phyloP scores from a whole-genome alignment of 495 filamentous ascomycete genomes.

The Parathielavia appendiculata region DNA sequence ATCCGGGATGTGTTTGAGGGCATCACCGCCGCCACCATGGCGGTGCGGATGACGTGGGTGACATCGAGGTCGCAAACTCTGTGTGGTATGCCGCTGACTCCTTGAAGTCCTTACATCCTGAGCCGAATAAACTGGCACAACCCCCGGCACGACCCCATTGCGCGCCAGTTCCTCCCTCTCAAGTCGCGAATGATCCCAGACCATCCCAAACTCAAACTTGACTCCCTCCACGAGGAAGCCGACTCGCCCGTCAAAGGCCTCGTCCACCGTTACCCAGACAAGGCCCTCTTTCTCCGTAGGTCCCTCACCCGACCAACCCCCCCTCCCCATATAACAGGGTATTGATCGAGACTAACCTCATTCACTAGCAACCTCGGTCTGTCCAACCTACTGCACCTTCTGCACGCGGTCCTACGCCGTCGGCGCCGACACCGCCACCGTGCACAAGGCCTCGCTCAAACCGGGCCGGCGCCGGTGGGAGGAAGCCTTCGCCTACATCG shows the following conservation, averaged over 20 bases:
- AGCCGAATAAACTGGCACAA: constrained; percentile 51
- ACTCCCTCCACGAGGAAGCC: constrained; percentile 46
- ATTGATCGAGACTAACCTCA: no score
- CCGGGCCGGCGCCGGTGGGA: constrained; percentile 42
- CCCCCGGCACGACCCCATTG: constrained; percentile 51
- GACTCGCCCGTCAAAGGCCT: constrained; percentile 47
- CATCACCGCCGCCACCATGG: constrained; percentile 48
- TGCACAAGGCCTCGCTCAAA: constrained; percentile 46
- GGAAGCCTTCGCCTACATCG: constrained; percentile 48
- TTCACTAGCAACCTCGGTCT: constrained; percentile 49
- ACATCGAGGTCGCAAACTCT: no score
- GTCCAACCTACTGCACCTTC: constrained; percentile 53
- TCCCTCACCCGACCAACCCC: neutral
- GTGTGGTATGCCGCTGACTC: constrained; percentile 11
- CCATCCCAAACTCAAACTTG: constrained; percentile 40
- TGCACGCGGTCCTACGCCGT: constrained; percentile 57
- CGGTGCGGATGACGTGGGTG: constrained; percentile 46
- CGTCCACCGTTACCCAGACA: constrained; percentile 56
- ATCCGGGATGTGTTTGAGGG: constrained; percentile 48
- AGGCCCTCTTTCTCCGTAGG: constrained; percentile 55
- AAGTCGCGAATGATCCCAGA: constrained; percentile 45
- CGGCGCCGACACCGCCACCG: constrained; percentile 45
- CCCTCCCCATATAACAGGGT: no score
- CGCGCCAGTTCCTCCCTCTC: constrained; percentile 51
- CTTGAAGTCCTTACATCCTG: constrained; percentile 48